These are phyloP conservation scores for Trypanosoma boissoni DNA, from an alignment of 208 protist species.

Conservation along the genomic window DNA sequence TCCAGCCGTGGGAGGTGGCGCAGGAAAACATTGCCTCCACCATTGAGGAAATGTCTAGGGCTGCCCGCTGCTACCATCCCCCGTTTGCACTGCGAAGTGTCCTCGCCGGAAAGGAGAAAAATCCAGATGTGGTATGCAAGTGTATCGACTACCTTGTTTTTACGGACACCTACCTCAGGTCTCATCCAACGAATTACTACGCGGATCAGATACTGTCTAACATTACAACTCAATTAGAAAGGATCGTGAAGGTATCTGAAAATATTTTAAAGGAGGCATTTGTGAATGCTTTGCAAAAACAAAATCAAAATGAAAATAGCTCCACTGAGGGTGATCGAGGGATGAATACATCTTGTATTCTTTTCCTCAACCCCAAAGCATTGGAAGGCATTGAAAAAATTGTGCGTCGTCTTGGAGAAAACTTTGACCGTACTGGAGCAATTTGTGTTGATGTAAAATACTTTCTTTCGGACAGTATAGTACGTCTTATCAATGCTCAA, in stretches of 20 bases:
- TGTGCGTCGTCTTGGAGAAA: slow-evolving; percentile 73
- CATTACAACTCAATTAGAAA: slow-evolving; percentile 46
- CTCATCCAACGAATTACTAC: slow-evolving; percentile 65
- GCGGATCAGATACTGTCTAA: slow-evolving; percentile 43
- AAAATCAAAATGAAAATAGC: not conserved
- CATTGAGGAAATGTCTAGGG: slow-evolving; percentile 83
- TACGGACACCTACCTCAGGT: slow-evolving; percentile 71
- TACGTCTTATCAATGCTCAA: slow-evolving; percentile 34
- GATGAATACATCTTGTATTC: not conserved
- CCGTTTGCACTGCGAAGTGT: slow-evolving; percentile 64
- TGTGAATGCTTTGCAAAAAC: slow-evolving; percentile 52
- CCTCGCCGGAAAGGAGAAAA: slow-evolving; percentile 51
- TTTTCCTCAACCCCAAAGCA: slow-evolving; percentile 64
- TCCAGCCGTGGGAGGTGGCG: slow-evolving; percentile 82
- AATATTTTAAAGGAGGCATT: slow-evolving; percentile 65
- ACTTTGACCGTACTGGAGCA: slow-evolving; percentile 73
- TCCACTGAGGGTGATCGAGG: slow-evolving; percentile 4
- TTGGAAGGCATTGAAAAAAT: slow-evolving; percentile 57
- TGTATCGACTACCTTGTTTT: slow-evolving; percentile 90
- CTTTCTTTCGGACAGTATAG: slow-evolving; percentile 47
- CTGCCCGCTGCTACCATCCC: slow-evolving; percentile 82
- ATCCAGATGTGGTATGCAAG: slow-evolving; percentile 49
- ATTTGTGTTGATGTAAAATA: slow-evolving; percentile 55
- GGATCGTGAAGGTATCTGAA: slow-evolving; percentile 64
- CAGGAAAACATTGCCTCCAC: slow-evolving; percentile 84